phyloP scores from a whole-genome alignment of 768 basidiomycete species.

The Suillus lakei region DNA sequence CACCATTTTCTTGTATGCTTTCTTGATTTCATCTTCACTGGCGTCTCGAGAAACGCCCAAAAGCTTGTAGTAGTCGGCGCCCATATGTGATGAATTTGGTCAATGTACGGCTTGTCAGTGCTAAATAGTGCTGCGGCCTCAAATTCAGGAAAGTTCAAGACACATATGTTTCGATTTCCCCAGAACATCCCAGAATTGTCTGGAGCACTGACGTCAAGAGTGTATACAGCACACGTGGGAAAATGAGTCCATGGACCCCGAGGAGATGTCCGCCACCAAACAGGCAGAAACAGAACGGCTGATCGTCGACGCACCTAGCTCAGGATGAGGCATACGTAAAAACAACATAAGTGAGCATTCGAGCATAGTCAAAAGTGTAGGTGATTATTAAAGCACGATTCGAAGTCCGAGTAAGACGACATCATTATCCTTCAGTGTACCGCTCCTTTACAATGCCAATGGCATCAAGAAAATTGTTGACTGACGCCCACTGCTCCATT shows the following conservation, averaged over 20 bases:
- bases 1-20: conserved; percentile 94
- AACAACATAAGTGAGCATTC: background rate
- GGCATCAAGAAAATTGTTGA: background rate
- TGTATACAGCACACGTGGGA: conserved; percentile 11
- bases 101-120: background rate
- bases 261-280: background rate
- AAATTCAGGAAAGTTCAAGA: conserved; percentile 3
- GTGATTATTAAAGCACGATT: background rate
- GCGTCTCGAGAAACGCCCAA: conserved; percentile 79
- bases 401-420: background rate
- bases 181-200: conserved; percentile 42
- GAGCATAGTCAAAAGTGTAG: background rate
- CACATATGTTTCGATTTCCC: conserved; percentile 11
- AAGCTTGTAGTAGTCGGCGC: conserved; percentile 86
- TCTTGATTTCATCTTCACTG: conserved; percentile 86
- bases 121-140: conserved; percentile 10
- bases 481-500: background rate
- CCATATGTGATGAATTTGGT: conserved; percentile 52
- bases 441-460: background rate
- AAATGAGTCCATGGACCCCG: conserved; percentile 6
- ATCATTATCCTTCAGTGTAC: background rate
- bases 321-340: background rate
- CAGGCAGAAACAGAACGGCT: background rate
- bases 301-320: background rate
- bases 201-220: conserved; percentile 34